Percentiles rank a stretch among this genome's conserved stretches.
phyloP scores from a whole-genome alignment of 345 rosid genomes.

The Eucalyptus pauciflora region DNA sequence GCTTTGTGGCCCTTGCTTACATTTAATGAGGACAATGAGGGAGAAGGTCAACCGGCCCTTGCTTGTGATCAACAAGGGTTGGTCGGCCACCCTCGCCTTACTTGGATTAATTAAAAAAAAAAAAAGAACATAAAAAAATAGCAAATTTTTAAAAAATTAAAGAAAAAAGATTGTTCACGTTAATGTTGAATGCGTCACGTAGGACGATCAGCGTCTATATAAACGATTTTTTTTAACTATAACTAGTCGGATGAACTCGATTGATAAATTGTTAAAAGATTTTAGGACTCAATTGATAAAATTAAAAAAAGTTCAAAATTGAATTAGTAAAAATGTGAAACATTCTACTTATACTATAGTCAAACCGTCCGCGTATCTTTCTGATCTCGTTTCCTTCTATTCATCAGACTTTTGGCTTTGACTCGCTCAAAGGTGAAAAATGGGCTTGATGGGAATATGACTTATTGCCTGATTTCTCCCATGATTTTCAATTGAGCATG shows the following conservation, averaged over 20 bases:
- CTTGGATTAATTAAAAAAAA: background rate
- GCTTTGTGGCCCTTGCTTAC: background rate
- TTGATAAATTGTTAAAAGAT: rapidly evolving
- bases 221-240: rapidly evolving
- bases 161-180: rapidly evolving
- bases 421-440: no score
- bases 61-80: background rate
- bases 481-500: background rate
- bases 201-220: rapidly evolving
- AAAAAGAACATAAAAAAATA: no score
- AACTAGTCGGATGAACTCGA: rapidly evolving
- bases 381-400: no score
- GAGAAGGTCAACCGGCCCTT: background rate
- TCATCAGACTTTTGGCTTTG: no score
- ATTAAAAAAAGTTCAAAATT: rapidly evolving
- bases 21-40: rapidly evolving
- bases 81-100: background rate
- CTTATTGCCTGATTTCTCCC: background rate
- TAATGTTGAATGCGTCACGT: rapidly evolving
- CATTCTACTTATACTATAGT: rapidly evolving
- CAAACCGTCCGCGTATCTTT: no score
- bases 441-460: background rate
- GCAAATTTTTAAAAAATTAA: no score
- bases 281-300: rapidly evolving
- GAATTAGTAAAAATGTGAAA: no score